Conservation (phyloP, 805 yeast species). For the Yarrowia yakushimensis region DNA sequence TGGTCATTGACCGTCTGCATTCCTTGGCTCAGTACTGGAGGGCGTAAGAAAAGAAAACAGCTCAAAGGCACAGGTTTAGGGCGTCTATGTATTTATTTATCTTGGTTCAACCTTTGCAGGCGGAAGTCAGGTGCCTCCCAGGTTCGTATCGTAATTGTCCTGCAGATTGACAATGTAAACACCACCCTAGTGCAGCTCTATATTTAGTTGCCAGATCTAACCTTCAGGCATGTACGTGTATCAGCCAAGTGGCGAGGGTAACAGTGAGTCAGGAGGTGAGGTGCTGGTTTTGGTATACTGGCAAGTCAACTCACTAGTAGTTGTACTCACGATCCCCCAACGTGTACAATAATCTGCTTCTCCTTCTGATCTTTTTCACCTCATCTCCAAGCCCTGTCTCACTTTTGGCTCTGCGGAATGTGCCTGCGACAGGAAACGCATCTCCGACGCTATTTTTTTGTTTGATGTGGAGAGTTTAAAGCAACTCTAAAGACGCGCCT, state of each 20-base stretch:
- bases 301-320: too few species aligned
- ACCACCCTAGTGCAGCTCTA: neutral
- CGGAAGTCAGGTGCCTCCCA: neutral
- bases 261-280: too few species aligned
- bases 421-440: neutral
- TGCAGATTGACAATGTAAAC: neutral
- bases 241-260: too few species aligned
- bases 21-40: slow-evolving; percentile 98
- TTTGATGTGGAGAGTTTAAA: neutral
- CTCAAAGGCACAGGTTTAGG: too few species aligned
- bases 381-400: too few species aligned
- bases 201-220: neutral
- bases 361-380: too few species aligned
- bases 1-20: slow-evolving; percentile 91
- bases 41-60: too few species aligned
- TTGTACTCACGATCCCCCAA: too few species aligned
- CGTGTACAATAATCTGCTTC: too few species aligned
- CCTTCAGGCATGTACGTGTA: slow-evolving; percentile 4
- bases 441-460: neutral
- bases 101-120: too few species aligned
- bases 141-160: neutral
- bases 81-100: neutral
- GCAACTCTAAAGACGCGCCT: slow-evolving; percentile 4
- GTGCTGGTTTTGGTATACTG: too few species aligned
- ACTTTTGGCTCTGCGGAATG: neutral